A percentile compares a stretch with the other conserved stretches of the same genome.
Conservation (phyloP, 2,329 filamentous ascomycete species). For the Hymenoscyphus occultus region DNA sequence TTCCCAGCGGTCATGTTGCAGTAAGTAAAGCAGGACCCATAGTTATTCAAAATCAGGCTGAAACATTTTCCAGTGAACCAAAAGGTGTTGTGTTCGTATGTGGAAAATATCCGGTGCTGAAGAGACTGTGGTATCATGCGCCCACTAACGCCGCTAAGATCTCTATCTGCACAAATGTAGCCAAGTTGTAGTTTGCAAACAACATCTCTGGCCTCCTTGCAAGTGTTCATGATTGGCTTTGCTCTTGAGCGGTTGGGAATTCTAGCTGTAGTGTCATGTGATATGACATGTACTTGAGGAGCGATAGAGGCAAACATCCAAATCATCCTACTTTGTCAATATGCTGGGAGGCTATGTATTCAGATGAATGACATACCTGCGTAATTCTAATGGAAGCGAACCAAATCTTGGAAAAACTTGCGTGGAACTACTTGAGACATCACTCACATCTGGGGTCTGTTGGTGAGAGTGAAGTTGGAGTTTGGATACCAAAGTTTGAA, state of each 20-base stretch:
- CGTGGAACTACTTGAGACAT: neutral
- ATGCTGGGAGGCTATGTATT: neutral
- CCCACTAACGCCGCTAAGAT: too few species aligned
- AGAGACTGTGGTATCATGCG: too few species aligned
- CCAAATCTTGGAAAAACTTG: neutral
- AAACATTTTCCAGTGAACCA: too few species aligned
- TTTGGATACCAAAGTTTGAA: neutral
- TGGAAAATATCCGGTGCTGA: too few species aligned
- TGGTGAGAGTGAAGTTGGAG: neutral
- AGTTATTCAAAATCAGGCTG: too few species aligned
- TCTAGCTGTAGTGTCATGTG: neutral
- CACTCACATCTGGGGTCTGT: neutral
- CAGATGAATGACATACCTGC: neutral
- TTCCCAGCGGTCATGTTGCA: too few species aligned
- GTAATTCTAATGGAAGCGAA: neutral
- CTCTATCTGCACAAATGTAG: neutral
- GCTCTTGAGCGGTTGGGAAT: neutral
- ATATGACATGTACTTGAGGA: neutral
- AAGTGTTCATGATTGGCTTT: neutral
- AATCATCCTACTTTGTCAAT: neutral
- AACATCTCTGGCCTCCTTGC: neutral
- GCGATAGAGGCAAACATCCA: neutral
- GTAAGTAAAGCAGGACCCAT: too few species aligned
- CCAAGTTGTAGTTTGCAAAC: neutral
- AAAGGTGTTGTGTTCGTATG: too few species aligned